These are phyloP conservation scores for Fusarium sp. DNA, from an alignment of 2,329 filamentous ascomycete genomes.

Conservation along the genomic window DNA sequence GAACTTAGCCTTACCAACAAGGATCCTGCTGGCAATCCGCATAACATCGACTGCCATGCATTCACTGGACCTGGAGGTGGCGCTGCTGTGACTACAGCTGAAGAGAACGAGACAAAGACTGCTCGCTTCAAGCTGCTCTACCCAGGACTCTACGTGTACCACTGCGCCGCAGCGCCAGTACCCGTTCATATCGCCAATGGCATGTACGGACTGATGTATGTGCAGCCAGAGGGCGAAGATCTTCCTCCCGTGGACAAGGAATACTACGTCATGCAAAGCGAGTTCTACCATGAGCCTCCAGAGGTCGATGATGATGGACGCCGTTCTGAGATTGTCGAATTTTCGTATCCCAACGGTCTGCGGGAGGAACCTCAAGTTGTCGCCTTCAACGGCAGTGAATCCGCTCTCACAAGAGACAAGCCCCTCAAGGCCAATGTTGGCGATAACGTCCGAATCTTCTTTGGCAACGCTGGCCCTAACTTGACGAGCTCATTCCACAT, in stretches of 20 bases:
- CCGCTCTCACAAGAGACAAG: conserved; percentile 17
- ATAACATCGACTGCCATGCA: conserved; percentile 27
- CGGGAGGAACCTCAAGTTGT: not conserved
- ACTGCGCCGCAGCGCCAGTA: conserved; percentile 9
- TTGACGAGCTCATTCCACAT: conserved; percentile 25
- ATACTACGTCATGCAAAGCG: conserved; percentile 31
- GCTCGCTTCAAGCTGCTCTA: conserved; percentile 26
- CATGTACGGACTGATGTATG: conserved; percentile 24
- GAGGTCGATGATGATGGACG: conserved; percentile 22
- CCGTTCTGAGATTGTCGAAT: conserved; percentile 20
- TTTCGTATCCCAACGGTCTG: conserved; percentile 18
- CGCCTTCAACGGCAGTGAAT: conserved; percentile 17
- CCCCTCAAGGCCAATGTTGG: conserved; percentile 25
- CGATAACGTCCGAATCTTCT: conserved; percentile 16
- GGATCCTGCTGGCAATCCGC: conserved; percentile 12
- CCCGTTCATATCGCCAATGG: conserved; percentile 15
- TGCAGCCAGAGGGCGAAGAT: conserved; percentile 14
- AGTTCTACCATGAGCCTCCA: conserved; percentile 30
- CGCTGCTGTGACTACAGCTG: conserved; percentile 18
- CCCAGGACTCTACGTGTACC: conserved; percentile 22
- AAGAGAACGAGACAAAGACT: conserved; percentile 27
- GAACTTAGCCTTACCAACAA: conserved; percentile 23
- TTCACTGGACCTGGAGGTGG: conserved; percentile 29
- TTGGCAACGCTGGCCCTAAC: conserved; percentile 27
- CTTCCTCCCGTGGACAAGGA: conserved; percentile 21